Percentiles rank a stretch among this genome's conserved stretches.
phyloP scores from a whole-genome alignment of 2,329 filamentous ascomycete species.

The Pseudogymnoascus sp. region DNA sequence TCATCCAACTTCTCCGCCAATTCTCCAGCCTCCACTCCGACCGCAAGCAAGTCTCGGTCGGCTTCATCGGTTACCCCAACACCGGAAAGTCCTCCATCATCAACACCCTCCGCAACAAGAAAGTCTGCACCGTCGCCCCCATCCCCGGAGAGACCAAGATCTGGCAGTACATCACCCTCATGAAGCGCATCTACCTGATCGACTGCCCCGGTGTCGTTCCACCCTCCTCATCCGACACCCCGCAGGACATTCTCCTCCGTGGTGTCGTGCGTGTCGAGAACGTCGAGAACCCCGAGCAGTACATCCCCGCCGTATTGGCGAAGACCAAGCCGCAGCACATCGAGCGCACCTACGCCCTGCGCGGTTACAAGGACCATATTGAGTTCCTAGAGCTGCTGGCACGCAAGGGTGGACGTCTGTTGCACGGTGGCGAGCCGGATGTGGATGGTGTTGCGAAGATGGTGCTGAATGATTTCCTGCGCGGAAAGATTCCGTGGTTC shows the following conservation, averaged over 20 bases:
- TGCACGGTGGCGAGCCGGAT: conserved; percentile 92
- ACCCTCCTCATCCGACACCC: conserved; percentile 73
- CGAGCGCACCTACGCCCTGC: conserved; percentile 86
- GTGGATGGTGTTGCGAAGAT: conserved; percentile 93
- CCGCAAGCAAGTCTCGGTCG: conserved; percentile 90
- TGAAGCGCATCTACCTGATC: conserved; percentile 91
- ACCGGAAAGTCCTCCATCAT: conserved; percentile 96
- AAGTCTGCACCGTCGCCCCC: conserved; percentile 86
- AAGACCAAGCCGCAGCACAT: conserved; percentile 82
- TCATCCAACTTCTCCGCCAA: conserved; percentile 87
- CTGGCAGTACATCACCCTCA: conserved; percentile 94
- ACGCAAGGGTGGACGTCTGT: conserved; percentile 74
- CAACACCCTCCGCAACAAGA: conserved; percentile 90
- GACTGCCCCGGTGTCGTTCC: conserved; percentile 96
- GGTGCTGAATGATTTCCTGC: conserved; percentile 91
- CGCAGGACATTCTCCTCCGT: conserved; percentile 79
- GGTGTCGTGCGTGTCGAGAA: conserved; percentile 94
- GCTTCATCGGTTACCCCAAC: conserved; percentile 72
- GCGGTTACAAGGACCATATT: conserved; percentile 66
- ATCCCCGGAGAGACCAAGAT: conserved; percentile 97
- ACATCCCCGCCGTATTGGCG: conserved; percentile 74
- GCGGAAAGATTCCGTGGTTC: conserved; percentile 96
- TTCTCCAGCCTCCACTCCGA: conserved; percentile 85
- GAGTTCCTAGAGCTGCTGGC: conserved; percentile 84
- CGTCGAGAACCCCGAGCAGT: conserved; percentile 92